phyloP scores from a whole-genome alignment of 148 eudicot genomes.

The Dianthus caryophyllus region DNA sequence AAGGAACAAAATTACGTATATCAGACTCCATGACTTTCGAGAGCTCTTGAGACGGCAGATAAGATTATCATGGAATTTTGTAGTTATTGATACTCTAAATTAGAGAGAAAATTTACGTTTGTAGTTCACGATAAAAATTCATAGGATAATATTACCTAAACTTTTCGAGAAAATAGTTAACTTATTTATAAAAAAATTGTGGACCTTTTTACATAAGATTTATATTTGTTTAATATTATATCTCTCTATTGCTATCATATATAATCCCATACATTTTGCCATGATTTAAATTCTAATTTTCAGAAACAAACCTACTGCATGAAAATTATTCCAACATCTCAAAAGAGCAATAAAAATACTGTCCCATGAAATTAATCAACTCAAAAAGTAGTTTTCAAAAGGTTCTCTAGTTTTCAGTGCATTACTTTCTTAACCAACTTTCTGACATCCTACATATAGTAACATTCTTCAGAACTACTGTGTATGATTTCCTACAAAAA shows the following conservation, averaged over 20 bases:
- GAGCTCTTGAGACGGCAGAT: too few species aligned
- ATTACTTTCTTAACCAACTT: slow-evolving; percentile 4
- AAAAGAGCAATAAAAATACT: slow-evolving; percentile 24
- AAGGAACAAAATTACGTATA: too few species aligned
- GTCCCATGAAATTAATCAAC: slow-evolving; percentile 22
- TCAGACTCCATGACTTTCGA: too few species aligned
- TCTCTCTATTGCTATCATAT: slow-evolving; percentile 14
- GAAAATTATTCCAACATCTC: slow-evolving; percentile 33
- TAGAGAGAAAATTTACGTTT: too few species aligned
- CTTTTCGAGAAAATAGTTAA: too few species aligned
- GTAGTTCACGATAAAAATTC: too few species aligned
- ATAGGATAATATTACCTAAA: slow-evolving; percentile 9
- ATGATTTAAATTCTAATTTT: slow-evolving; percentile 21
- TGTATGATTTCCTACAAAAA: not conserved
- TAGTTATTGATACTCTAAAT: too few species aligned
- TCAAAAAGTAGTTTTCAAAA: slow-evolving; percentile 12
- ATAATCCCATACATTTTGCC: slow-evolving; percentile 23
- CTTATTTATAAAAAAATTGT: slow-evolving; percentile 9
- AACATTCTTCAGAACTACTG: not conserved
- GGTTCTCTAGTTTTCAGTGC: slow-evolving; percentile 31
- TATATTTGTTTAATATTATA: slow-evolving; percentile 20
- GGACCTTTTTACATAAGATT: slow-evolving; percentile 15
- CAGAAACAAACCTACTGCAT: slow-evolving; percentile 23
- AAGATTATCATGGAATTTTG: too few species aligned
- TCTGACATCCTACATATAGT: slow-evolving; percentile 8